Base-by-base conservation (phyloP, 257 asterid genomes). In the Solanum sparsipilum region DNA sequence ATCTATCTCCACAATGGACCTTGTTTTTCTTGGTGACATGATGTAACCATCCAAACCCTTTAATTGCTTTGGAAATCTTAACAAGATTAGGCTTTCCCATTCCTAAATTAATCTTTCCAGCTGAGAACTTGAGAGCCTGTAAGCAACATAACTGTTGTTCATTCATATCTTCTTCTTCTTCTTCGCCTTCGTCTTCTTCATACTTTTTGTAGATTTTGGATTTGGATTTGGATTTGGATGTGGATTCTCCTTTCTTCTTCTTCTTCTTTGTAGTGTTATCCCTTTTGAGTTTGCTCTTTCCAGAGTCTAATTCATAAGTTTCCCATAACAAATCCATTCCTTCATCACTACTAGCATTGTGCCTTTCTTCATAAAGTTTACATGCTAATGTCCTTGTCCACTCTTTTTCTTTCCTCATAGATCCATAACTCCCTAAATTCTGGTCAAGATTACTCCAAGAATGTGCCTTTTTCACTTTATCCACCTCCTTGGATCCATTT, bases 281-380 rank as follows among this genome's bases (percentile, higher is more conserved):
- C 83, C 21, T 31, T 65, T 87, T 76, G 15, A 21, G 87, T 52
- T 39, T 65, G 58, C 7, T 23, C 63, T 82, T 72, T 36, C 76
- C 71, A 5, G 94, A 83, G 41, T 92, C 95, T 48, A 38, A 31
- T 73, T 96, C 99, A 58, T 95, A 92, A 3, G 95, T 89, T 91
- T 95, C 99, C 99, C 99, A 96, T 78, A 96, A 56, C 12, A 94
- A 92, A 83, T 96, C 98, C 99, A 96, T 96, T 63, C 96, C 98
- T 86, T 96, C 98, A 6, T 94, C 93, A 10, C 93, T 94, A 13
- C 83, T 92, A 1, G 60, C 92, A 52, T 91, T 88, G 88, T 93
- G 93, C 83, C 96, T 78, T 38, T 94, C 99, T 84, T 96, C 98
- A 73, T 93, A 96, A 11, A 96, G 91, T 88, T 94, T 95, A 90